A percentile compares a stretch with the other conserved stretches of the same genome.
Evolutionary conservation across 2,329 filamentous ascomycete genomes (phyloP).

Genomic region (Apiospora hydei): DNA sequence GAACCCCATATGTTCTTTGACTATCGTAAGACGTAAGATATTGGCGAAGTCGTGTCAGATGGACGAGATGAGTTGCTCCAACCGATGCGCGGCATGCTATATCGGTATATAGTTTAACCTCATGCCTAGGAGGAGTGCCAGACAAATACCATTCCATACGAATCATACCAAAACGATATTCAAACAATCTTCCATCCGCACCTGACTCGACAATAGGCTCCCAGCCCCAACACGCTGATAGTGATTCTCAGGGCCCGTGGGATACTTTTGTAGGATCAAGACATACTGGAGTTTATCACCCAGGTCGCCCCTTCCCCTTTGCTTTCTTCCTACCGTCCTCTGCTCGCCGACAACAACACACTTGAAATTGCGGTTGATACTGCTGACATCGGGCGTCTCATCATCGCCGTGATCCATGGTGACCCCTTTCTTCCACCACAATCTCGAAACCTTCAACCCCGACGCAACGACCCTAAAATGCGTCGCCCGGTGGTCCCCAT

Average conservation of each 20-base stretch:
- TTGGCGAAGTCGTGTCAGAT: too few species aligned
- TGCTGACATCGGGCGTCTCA: neutral
- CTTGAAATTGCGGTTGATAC: too few species aligned
- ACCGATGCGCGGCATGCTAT: too few species aligned
- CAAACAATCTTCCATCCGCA: rapidly evolving
- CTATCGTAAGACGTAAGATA: too few species aligned
- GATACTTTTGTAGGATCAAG: neutral
- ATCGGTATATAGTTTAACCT: too few species aligned
- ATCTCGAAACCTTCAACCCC: neutral
- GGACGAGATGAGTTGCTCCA: too few species aligned
- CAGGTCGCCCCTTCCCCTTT: too few species aligned
- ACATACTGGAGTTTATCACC: neutral
- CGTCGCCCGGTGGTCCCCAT: too few species aligned
- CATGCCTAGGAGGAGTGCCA: too few species aligned
- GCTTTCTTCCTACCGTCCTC: neutral
- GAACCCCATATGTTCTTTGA: too few species aligned
- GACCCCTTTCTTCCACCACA: neutral
- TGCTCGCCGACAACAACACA: neutral
- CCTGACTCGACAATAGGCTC: neutral
- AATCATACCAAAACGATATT: neutral
- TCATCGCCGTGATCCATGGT: neutral
- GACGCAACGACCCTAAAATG: neutral
- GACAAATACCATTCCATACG: too few species aligned
- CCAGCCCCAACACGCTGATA: neutral
- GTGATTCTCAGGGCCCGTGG: neutral